These are phyloP conservation scores for Flaveria floridana DNA, from an alignment of 140 eudicot species.

Conservation along the genomic window DNA sequence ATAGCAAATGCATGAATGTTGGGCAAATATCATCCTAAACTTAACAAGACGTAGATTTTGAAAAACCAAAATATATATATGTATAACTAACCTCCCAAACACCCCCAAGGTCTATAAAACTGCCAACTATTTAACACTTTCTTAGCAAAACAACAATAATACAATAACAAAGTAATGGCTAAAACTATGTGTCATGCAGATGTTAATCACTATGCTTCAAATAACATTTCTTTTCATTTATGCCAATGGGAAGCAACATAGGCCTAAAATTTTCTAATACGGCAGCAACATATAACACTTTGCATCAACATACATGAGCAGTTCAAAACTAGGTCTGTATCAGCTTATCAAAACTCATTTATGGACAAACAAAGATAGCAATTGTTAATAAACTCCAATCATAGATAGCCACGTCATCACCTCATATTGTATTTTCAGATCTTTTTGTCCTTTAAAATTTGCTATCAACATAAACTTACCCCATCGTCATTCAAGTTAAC, in stretches of 20 bases:
- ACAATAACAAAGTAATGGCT: background rate
- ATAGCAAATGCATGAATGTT: background rate
- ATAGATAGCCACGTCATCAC: background rate
- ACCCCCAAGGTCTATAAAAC: background rate
- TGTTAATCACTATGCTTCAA: constrained; percentile 6
- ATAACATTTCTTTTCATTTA: background rate
- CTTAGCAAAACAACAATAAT: background rate
- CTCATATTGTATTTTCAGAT: background rate
- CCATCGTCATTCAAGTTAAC: background rate
- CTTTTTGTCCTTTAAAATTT: background rate
- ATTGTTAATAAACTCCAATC: background rate
- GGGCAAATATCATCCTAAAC: background rate
- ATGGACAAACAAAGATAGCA: background rate
- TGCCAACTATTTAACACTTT: background rate
- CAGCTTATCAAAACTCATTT: constrained; percentile 16
- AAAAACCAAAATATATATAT: background rate
- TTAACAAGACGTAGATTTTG: background rate
- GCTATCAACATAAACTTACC: background rate
- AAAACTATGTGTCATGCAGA: background rate
- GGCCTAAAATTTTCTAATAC: background rate
- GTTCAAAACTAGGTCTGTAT: background rate
- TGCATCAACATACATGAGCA: background rate
- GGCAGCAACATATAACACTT: background rate
- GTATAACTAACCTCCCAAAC: background rate
- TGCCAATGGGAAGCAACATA: constrained; percentile 11